Percentiles rank a stretch among this genome's conserved stretches.
phyloP scores from a whole-genome alignment of 2,329 filamentous ascomycete genomes.

The Paecilomyces fulvus region DNA sequence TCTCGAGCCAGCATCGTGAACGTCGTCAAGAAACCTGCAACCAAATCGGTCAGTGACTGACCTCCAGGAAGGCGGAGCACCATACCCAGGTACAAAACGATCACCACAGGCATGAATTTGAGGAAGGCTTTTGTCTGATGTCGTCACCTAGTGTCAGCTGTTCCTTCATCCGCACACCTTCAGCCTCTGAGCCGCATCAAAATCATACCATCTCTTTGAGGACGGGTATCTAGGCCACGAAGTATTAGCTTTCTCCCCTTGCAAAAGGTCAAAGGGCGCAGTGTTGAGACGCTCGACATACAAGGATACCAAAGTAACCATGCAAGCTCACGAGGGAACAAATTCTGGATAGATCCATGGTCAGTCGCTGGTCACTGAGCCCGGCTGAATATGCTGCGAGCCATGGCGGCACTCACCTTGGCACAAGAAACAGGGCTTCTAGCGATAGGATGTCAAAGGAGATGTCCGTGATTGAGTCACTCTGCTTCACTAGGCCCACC shows the following conservation, averaged over 20 bases:
- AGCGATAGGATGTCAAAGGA: constrained; percentile 85
- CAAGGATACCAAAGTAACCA: constrained; percentile 64
- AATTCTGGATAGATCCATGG: constrained; percentile 44
- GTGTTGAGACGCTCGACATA: constrained; percentile 16
- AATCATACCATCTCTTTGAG: constrained; percentile 72
- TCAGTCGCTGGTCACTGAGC: constrained; percentile 2
- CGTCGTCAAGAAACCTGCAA: constrained; percentile 70
- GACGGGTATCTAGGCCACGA: constrained; percentile 59
- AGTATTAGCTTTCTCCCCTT: background rate
- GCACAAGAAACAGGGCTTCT: constrained; percentile 83
- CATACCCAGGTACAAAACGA: constrained; percentile 68
- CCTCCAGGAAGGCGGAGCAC: constrained; percentile 10
- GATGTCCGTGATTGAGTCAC: constrained; percentile 58
- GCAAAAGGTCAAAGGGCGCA: constrained; percentile 5
- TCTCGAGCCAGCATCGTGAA: constrained; percentile 53
- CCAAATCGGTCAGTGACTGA: constrained; percentile 4
- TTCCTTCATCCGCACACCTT: constrained; percentile 1
- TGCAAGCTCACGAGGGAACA: constrained; percentile 80
- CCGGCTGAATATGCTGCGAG: background rate
- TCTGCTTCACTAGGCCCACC: constrained; percentile 55
- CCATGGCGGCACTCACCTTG: constrained; percentile 39
- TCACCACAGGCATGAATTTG: constrained; percentile 69
- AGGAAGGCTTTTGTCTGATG: constrained; percentile 70
- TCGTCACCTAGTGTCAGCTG: constrained; percentile 16
- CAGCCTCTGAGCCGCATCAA: background rate